Evolutionary conservation across 2,329 filamentous ascomycete species (phyloP).

Genomic region (Aspergillus thermomutatus): DNA sequence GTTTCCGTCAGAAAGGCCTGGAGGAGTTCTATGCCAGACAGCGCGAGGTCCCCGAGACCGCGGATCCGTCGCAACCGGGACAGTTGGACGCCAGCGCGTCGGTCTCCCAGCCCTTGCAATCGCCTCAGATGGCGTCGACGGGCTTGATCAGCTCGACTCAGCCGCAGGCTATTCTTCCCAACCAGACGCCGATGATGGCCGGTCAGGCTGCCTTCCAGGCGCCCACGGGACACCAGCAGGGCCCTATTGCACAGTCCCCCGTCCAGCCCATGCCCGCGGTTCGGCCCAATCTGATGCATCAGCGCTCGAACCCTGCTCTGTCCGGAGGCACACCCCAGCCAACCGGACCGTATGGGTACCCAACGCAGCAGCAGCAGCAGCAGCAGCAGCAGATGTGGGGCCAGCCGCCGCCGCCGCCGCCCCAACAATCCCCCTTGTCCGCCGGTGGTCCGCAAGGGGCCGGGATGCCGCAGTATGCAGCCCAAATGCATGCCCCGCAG

Average conservation of each 20-base stretch:
- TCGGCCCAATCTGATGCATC: conserved; percentile 61
- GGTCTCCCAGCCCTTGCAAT: conserved; percentile 38
- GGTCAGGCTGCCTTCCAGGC: conserved; percentile 64
- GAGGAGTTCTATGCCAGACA: conserved; percentile 78
- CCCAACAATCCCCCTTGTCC: conserved; percentile 56
- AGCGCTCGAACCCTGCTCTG: conserved; percentile 59
- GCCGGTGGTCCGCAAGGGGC: conserved; percentile 37
- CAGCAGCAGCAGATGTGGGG: conserved; percentile 68
- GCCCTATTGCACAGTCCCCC: conserved; percentile 61
- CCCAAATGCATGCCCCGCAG: conserved; percentile 38
- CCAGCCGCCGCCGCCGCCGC: conserved; percentile 60
- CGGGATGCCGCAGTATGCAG: conserved; percentile 39
- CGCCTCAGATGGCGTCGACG: conserved; percentile 34
- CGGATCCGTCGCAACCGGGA: conserved; percentile 25
- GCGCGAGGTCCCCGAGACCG: conserved; percentile 69
- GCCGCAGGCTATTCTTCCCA: conserved; percentile 36
- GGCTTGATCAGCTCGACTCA: conserved; percentile 34
- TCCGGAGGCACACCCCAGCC: conserved; percentile 49
- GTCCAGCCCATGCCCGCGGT: conserved; percentile 67
- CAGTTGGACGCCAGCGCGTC: conserved; percentile 35
- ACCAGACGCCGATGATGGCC: conserved; percentile 46
- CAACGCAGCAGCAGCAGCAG: conserved; percentile 59
- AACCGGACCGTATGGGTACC: conserved; percentile 51
- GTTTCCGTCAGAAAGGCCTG: conserved; percentile 74
- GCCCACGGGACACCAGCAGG: conserved; percentile 40